Evolutionary conservation across 163 green algal species (phyloP), one percentile per base, ranked within the genome.

Genomic region (Scenedesmus sp.): DNA sequence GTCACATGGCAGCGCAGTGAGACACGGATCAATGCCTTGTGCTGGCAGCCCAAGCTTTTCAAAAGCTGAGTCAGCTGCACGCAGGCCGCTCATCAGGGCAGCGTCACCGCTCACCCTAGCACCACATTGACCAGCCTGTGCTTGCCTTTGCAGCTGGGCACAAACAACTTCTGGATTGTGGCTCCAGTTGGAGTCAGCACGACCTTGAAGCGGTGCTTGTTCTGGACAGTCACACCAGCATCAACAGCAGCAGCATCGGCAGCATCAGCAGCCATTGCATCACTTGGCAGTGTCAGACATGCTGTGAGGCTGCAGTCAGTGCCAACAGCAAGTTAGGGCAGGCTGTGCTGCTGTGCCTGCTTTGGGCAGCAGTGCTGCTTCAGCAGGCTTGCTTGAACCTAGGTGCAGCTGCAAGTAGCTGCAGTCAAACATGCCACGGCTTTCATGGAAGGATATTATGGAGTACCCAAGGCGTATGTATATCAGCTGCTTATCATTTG

Each of bases 131-230:
- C 52, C 13, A 34, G 60, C 70, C 73, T 84, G 18, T 15, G 10
- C 54, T 20, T 73, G 18, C 73, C 54, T 5, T 34, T 81, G 76
- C 88, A 88, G 74, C 18, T n/a, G 0, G 88, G 88, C 56, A 91
- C 88, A 20, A 91, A 82, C 57, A 91, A n/a, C 76, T 91, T 91
- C 57, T 87, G 88, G 60, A 91, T 91, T 2, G 88, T 77, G 1
- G 88, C 88, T 67, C 88, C 88, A 4, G 57, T 90, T 18, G 67
- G 20, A 13, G 23, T 84, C 9, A 90, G n/a, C 10, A 73, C 86
- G 4, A 85, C 70, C 74, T 90, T 84, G 15, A 90, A 73, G 0
- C 15, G 34, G 1, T 5, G 56, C 5, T 73, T 59, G 54, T 90
- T 84, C 64, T 73, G 64, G 18, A 15, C 10, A 5, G 3, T 3